Conservation (phyloP, 768 basidiomycete genomes). For the Russula brevipes region DNA sequence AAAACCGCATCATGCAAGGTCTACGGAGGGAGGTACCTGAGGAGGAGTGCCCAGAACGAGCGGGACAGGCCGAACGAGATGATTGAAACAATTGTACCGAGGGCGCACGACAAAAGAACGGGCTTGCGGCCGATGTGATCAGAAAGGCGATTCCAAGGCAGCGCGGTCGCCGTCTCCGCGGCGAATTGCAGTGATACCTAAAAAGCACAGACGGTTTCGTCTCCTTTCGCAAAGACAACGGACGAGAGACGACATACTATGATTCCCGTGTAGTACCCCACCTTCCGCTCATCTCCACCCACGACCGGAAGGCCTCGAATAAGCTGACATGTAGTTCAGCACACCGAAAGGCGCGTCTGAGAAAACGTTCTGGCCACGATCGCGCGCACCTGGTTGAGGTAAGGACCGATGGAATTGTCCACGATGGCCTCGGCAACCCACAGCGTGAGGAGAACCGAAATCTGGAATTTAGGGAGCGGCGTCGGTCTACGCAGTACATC, state of each 20-base stretch:
- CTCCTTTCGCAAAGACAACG: conserved; percentile 14
- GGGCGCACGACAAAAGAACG: conserved; percentile 32
- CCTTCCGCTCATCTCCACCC: conserved; percentile 40
- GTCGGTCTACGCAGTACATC: conserved; percentile 27
- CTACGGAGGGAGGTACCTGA: not conserved
- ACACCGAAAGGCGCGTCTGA: not conserved
- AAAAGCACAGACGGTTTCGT: not conserved
- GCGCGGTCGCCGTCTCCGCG: conserved; percentile 40
- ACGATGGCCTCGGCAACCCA: conserved; percentile 46
- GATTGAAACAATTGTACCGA: conserved; percentile 31
- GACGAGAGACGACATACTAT: conserved; percentile 36
- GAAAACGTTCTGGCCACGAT: not conserved
- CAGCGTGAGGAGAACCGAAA: conserved; percentile 40
- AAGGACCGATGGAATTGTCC: conserved; percentile 44
- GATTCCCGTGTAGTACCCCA: conserved; percentile 49
- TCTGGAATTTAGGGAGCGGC: conserved; percentile 44
- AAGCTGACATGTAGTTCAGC: conserved; percentile 32
- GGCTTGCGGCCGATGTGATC: conserved; percentile 45
- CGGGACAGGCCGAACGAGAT: conserved; percentile 35
- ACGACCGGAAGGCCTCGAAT: conserved; percentile 41
- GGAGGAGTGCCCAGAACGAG: conserved; percentile 31
- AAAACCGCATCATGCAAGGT: not conserved
- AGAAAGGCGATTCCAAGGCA: conserved; percentile 45
- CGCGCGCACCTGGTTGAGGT: conserved; percentile 42
- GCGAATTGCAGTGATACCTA: conserved; percentile 46